Conservation (phyloP, 441 rosid genomes). For the Cnidoscolus chayamansa region DNA sequence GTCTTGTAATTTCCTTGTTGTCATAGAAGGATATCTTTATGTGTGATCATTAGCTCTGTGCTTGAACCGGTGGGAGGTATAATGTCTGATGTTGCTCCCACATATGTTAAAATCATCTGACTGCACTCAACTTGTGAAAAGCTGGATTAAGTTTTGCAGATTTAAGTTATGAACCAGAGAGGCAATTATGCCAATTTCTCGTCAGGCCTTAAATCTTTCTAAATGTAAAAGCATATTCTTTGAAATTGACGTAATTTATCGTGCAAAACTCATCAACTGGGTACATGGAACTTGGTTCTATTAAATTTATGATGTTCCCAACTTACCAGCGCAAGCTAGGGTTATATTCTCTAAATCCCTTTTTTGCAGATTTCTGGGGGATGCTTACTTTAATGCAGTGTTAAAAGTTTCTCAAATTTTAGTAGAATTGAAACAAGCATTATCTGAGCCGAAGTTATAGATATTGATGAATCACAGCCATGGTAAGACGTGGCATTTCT, state of each 20-base stretch:
- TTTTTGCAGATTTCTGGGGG: conserved; percentile 34
- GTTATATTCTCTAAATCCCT: conserved; percentile 17
- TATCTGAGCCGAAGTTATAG: conserved; percentile 13
- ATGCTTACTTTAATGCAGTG: conserved; percentile 21
- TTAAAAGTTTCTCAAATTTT: conserved; percentile 22
- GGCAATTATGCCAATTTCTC: conserved; percentile 19
- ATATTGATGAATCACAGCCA: conserved; percentile 10
- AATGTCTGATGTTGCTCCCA: conserved; percentile 21
- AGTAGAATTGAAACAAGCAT: conserved; percentile 12
- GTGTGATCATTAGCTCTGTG: conserved; percentile 28
- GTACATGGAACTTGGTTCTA: neutral
- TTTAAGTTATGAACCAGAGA: conserved; percentile 10
- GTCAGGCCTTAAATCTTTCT: conserved; percentile 16
- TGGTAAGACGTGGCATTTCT: neutral
- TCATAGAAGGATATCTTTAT: conserved; percentile 24
- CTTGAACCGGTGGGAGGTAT: conserved; percentile 39
- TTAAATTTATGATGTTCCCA: conserved; percentile 6
- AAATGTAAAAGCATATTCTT: neutral
- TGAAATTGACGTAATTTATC: conserved; percentile 1
- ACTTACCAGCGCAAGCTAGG: conserved; percentile 15
- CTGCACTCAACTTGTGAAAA: conserved; percentile 6
- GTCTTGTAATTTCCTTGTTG: neutral
- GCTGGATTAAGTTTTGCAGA: conserved; percentile 20
- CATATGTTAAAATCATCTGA: conserved; percentile 8
- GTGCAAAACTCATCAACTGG: neutral